Evolutionary conservation across 441 rosid genomes (phyloP), one percentile per base, ranked within the genome.

Genomic region (Lepidium campestre): DNA sequence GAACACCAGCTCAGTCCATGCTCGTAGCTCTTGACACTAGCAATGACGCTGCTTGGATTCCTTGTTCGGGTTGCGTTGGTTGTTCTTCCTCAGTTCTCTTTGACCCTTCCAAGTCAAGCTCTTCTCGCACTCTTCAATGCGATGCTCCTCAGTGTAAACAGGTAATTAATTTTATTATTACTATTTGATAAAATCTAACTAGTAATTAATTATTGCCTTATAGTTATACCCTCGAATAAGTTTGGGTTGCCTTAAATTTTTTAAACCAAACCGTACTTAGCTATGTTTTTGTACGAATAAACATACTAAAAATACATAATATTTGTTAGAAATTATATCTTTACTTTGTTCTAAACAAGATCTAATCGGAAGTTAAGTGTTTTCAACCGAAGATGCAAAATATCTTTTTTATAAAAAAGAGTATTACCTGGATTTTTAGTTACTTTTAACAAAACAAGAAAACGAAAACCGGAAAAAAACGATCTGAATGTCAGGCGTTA

Each of bases 1-100:
- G 98, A 31, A 87, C 94, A 7, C 98, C 98, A 0, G 76, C 94
- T 6, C 96, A 93, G 68, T 57, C 88, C 68, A 23, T 93, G 85
- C 89, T 90, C 37, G 71, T 90, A 82, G 96, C 97, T 54, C 64
- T 93, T 80, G 98, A 93, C 70, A 93, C 85, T 18, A 90, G 97
- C 82, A 86, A 75, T 48, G 98, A 93, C 54, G 87, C 82, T 64
- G 86, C 97, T 34, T 93, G 90, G 97, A 34, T 93, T 15, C 96
- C 98, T 25, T 88, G 97, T 66, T 63, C 73, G 13, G 97, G 94
- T 46, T 93, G 98, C 58, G 80, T 73, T 56, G 98, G 98, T 10
- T 93, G 96, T 77, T 74, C 91, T 37, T 78, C 92, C 42, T 53
- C 83, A 18, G 71, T 82, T 17, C 46, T 68, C 50, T 88, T 93